These are phyloP conservation scores for Euphorbia corollata DNA, from an alignment of 441 rosid species.

Conservation along the genomic window DNA sequence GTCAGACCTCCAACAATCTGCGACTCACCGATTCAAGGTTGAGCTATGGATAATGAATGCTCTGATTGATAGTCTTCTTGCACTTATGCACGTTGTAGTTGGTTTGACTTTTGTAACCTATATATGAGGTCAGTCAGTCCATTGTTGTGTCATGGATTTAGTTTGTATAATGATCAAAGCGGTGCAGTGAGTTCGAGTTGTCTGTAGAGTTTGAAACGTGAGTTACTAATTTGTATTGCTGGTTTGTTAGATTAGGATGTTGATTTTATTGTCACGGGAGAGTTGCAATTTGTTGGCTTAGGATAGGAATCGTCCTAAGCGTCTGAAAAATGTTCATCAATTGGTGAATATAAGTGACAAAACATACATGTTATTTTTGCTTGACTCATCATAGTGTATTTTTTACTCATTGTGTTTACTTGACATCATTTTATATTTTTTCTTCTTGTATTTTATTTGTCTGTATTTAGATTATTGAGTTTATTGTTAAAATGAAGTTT, in stretches of 20 bases:
- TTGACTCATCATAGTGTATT: background rate
- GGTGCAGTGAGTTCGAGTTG: constrained; percentile 5
- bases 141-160: background rate
- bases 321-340: constrained; percentile 23
- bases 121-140: background rate
- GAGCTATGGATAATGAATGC: constrained; percentile 39
- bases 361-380: constrained; percentile 5
- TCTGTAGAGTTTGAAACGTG: constrained; percentile 9
- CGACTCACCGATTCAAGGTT: constrained; percentile 50
- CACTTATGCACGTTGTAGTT: constrained; percentile 11
- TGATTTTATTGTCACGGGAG: background rate
- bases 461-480: no score
- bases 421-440: no score
- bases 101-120: constrained; percentile 5
- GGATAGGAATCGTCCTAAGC: background rate
- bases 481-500: no score
- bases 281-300: constrained; percentile 11
- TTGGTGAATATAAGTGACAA: constrained; percentile 25
- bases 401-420: background rate
- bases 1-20: constrained; percentile 40
- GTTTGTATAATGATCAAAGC: constrained; percentile 4
- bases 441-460: no score
- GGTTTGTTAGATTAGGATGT: constrained; percentile 8
- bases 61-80: background rate
- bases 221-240: constrained; percentile 24